These are phyloP conservation scores for Vaccinium macrocarpon DNA, from an alignment of 148 eudicot species.

Conservation along the genomic window DNA sequence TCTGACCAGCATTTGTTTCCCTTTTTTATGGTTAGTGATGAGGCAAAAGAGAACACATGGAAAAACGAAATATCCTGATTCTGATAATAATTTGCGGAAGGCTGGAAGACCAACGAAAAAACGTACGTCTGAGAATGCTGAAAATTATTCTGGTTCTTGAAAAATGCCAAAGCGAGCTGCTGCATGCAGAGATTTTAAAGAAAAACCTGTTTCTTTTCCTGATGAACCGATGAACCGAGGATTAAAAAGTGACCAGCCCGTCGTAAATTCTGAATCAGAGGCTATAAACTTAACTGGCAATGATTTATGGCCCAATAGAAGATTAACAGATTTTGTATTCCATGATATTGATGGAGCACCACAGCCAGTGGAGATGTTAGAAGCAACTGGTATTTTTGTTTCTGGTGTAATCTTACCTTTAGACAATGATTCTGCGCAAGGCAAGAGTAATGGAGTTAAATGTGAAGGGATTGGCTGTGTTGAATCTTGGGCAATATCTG, in stretches of 20 bases:
- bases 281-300: constrained; percentile 71
- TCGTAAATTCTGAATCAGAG: constrained; percentile 52
- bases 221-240: constrained; percentile 51
- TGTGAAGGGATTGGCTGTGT: constrained; percentile 92
- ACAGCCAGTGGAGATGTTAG: constrained; percentile 82
- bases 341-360: constrained; percentile 65
- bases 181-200: constrained; percentile 75
- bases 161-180: constrained; percentile 90
- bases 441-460: constrained; percentile 57
- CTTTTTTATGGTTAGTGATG: neutral
- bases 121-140: constrained; percentile 13
- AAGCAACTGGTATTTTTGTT: constrained; percentile 66
- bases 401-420: constrained; percentile 72
- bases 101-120: constrained; percentile 16
- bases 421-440: constrained; percentile 47
- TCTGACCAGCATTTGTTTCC: neutral
- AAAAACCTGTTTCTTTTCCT: constrained; percentile 46
- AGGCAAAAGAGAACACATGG: neutral
- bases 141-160: constrained; percentile 36
- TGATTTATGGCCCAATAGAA: constrained; percentile 62
- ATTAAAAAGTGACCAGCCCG: constrained; percentile 45
- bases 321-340: constrained; percentile 70
- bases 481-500: constrained; percentile 87
- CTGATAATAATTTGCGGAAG: neutral
- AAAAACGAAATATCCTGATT: neutral